Percentiles rank a stretch among this genome's conserved stretches.
phyloP scores from a whole-genome alignment of 140 eudicot species.

The Ambrosia hybrid region DNA sequence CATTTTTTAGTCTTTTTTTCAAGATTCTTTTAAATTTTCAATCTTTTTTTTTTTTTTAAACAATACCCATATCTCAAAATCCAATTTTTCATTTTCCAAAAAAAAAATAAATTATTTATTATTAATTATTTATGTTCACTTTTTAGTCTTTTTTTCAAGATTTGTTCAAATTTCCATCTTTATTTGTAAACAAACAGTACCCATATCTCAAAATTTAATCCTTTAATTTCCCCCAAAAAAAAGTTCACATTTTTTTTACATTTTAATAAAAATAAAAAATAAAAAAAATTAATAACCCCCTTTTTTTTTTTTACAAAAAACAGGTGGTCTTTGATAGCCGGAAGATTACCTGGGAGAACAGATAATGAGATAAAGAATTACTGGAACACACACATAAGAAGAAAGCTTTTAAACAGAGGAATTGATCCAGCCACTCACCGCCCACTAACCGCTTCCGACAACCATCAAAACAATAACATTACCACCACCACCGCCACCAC shows the following conservation, averaged over 20 bases:
- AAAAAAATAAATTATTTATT: too few species aligned
- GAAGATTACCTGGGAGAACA: conserved; percentile 93
- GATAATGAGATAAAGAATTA: conserved; percentile 97
- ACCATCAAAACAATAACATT: conserved; percentile 19
- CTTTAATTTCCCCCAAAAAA: neutral
- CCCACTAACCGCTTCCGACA: conserved; percentile 42
- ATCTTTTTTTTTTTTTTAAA: neutral
- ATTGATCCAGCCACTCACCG: conserved; percentile 95
- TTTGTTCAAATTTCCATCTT: neutral
- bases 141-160: neutral
- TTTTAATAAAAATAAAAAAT: too few species aligned
- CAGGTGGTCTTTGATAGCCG: conserved; percentile 98
- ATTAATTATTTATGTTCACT: neutral
- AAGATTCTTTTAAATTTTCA: neutral
- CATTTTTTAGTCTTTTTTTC: neutral
- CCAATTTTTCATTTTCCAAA: too few species aligned
- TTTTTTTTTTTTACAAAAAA: too few species aligned
- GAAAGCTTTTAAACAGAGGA: conserved; percentile 85
- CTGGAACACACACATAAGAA: conserved; percentile 94
- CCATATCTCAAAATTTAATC: neutral
- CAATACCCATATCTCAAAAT: conserved; percentile 2
- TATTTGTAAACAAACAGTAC: neutral
- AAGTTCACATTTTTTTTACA: neutral
- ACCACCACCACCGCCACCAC: conserved; percentile 20
- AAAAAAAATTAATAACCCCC: too few species aligned